Evolutionary conservation across 768 basidiomycete genomes (phyloP).

Genomic region (Ephemerocybe angulata): DNA sequence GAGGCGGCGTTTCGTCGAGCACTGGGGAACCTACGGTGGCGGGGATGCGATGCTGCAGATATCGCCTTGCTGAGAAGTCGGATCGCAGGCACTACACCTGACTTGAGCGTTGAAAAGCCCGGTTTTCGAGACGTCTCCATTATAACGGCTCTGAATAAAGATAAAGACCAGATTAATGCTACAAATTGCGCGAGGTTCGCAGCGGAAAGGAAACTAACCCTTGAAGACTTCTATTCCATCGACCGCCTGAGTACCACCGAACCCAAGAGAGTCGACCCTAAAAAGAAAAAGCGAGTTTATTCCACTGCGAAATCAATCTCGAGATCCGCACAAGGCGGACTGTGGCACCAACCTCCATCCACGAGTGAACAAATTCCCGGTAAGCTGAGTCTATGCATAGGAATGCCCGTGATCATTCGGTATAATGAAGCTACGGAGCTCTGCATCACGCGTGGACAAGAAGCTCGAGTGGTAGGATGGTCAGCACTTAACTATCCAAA

Average conservation of each 20-base stretch:
- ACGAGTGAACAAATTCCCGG: conserved; percentile 1
- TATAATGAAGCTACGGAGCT: conserved; percentile 3
- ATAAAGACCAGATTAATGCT: not conserved
- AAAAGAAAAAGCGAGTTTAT: not conserved
- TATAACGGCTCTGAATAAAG: not conserved
- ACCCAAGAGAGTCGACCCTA: not conserved
- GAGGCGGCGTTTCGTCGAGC: not conserved
- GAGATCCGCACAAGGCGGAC: not conserved
- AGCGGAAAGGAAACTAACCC: not conserved
- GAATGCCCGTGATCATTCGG: not conserved
- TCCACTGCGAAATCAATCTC: not conserved
- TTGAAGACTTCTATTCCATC: not conserved
- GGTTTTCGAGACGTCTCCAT: not conserved
- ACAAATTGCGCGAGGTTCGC: not conserved
- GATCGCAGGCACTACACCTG: not conserved
- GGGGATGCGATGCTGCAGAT: not conserved
- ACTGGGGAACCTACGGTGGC: not conserved
- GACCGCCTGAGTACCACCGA: not conserved
- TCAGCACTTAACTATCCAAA: not conserved
- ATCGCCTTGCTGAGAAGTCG: not conserved
- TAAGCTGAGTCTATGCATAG: not conserved
- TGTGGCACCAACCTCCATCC: not conserved
- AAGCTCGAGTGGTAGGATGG: conserved; percentile 16
- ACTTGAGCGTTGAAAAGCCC: not conserved
- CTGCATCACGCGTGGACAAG: conserved; percentile 3